These are phyloP conservation scores for Globisporangium uncinulatum DNA, from an alignment of 352 stramenopile genomes.

Conservation along the genomic window DNA sequence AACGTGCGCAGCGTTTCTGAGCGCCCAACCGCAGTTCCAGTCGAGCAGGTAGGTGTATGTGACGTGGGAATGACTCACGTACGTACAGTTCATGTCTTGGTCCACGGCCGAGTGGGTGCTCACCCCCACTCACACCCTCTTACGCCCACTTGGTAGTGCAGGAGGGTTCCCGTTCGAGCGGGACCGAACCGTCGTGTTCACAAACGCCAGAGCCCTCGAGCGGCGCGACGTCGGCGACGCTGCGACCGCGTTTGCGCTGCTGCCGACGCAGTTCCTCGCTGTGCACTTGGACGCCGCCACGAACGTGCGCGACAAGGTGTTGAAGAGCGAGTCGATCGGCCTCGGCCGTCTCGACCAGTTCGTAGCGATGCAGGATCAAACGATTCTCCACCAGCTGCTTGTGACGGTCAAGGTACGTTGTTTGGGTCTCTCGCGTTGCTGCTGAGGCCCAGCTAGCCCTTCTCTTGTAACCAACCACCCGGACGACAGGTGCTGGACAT, in stretches of 20 bases:
- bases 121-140: not conserved
- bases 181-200: conserved; percentile 35
- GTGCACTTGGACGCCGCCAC: conserved; percentile 17
- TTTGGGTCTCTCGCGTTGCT: not conserved
- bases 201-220: conserved; percentile 55
- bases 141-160: conserved; percentile 5
- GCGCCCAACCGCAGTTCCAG: conserved; percentile 12
- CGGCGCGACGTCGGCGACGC: conserved; percentile 23
- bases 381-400: conserved; percentile 25
- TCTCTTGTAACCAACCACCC: no score
- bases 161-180: conserved; percentile 37
- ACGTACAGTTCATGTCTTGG: no score
- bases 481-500: conserved; percentile 46
- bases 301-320: conserved; percentile 6
- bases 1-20: conserved; percentile 32
- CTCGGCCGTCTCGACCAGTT: conserved; percentile 10
- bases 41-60: conserved; percentile 13
- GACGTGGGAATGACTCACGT: not conserved
- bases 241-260: conserved; percentile 10
- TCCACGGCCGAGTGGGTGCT: not conserved
- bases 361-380: conserved; percentile 12
- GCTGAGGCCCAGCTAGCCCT: not conserved
- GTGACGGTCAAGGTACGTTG: conserved; percentile 13
- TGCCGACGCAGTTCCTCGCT: conserved; percentile 35
- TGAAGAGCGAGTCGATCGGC: conserved; percentile 7